These are phyloP conservation scores for Calonectria pteridis DNA, from an alignment of 2,329 filamentous ascomycete genomes.

Conservation along the genomic window DNA sequence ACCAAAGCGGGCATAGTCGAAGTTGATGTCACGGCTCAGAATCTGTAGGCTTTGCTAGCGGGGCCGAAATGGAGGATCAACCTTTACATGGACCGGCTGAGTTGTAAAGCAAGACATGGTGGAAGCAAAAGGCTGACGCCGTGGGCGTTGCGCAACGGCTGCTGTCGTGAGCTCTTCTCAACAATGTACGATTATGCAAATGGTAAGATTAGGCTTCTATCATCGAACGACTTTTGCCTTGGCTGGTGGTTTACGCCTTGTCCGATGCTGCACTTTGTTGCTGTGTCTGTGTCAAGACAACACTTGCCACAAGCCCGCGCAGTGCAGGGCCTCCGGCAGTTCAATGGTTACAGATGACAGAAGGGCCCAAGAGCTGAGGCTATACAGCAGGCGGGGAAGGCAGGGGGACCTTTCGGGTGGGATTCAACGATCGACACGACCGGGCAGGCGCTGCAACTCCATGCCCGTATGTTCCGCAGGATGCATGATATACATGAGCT, in stretches of 20 bases:
- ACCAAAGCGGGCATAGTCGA: background rate
- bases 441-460: background rate
- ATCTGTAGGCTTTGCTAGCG: background rate
- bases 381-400: background rate
- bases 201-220: background rate
- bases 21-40: background rate
- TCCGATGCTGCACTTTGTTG: background rate
- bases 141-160: background rate
- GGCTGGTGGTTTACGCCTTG: background rate
- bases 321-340: background rate
- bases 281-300: background rate
- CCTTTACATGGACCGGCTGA: background rate
- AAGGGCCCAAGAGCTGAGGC: background rate
- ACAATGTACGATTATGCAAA: slow-evolving; percentile 5
- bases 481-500: background rate
- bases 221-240: background rate
- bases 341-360: background rate
- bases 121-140: background rate
- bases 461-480: background rate
- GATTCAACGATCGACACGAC: background rate
- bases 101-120: background rate
- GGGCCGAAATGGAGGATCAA: background rate
- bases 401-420: background rate
- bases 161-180: background rate
- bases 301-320: background rate